These are phyloP conservation scores for Phalaenopsis hybrid DNA, from an alignment of 116 monocot genomes.

Conservation along the genomic window DNA sequence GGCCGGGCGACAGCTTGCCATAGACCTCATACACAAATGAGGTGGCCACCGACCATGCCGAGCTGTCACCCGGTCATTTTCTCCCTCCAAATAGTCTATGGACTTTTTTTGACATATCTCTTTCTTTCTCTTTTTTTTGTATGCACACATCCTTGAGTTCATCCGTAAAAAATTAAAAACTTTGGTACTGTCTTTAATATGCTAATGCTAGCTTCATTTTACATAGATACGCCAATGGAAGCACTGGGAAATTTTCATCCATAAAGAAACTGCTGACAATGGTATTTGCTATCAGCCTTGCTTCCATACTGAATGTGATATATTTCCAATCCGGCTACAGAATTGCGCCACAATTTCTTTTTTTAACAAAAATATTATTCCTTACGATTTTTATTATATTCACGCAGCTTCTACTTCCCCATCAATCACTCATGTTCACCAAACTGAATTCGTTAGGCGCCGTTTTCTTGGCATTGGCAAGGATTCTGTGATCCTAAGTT, in stretches of 20 bases:
- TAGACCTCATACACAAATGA: too few relatives aligned
- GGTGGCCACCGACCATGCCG: too few relatives aligned
- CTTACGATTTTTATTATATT: neutral
- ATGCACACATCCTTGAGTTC: too few relatives aligned
- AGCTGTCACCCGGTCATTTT: too few relatives aligned
- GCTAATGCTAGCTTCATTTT: neutral
- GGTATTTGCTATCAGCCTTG: conserved; percentile 17
- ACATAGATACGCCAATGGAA: conserved; percentile 33
- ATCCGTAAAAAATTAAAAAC: too few relatives aligned
- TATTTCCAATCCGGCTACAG: neutral
- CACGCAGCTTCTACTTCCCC: conserved; percentile 17
- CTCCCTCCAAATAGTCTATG: too few relatives aligned
- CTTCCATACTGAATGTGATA: neutral
- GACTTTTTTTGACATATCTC: too few relatives aligned
- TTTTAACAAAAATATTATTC: neutral
- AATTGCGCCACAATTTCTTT: neutral
- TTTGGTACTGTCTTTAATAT: neutral
- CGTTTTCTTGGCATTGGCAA: conserved; percentile 28
- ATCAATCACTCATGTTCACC: conserved; percentile 18
- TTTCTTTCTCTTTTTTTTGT: neutral
- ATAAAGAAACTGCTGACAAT: conserved; percentile 18
- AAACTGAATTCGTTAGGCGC: conserved; percentile 41
- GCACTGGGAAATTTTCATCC: conserved; percentile 27
- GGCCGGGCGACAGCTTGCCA: too few relatives aligned
- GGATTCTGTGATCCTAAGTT: conserved; percentile 22